Percentiles rank a stretch among this genome's conserved stretches.
phyloP scores from a whole-genome alignment of 495 filamentous ascomycete species.

The Baudoinia panamericana region DNA sequence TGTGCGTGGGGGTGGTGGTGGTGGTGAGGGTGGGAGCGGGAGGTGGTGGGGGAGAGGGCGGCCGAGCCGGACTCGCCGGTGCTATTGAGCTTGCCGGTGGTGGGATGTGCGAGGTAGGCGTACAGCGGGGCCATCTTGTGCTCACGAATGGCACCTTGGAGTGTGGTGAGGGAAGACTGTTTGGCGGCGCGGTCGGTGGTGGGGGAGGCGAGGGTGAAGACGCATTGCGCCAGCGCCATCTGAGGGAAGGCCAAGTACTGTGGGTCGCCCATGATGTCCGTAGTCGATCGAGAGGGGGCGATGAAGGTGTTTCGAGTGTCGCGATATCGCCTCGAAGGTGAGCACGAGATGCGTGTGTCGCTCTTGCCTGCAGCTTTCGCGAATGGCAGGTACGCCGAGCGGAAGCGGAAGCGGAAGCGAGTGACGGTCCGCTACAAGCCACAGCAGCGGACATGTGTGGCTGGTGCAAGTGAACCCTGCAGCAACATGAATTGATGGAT shows the following conservation, averaged over 20 bases:
- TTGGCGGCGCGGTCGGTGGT: conserved; percentile 52
- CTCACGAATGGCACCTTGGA: conserved; percentile 86
- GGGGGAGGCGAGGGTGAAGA: conserved; percentile 92
- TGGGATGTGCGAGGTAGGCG: conserved; percentile 83
- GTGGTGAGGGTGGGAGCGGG: conserved; percentile 1
- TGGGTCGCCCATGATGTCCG: conserved; percentile 91
- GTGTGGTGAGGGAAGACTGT: conserved; percentile 62
- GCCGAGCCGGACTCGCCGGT: conserved; percentile 47
- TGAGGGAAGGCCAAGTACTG: conserved; percentile 92
- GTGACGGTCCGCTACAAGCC: too few species aligned
- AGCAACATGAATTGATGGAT: too few species aligned
- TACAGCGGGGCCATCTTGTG: conserved; percentile 97
- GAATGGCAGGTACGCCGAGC: not conserved
- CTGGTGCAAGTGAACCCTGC: not conserved
- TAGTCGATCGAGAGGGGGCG: too few species aligned
- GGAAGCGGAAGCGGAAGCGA: not conserved
- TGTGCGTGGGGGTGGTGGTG: too few species aligned
- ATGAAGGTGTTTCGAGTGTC: too few species aligned
- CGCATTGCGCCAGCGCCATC: conserved; percentile 83
- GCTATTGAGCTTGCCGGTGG: conserved; percentile 77
- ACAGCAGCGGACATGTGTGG: too few species aligned
- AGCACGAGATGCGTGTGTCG: too few species aligned
- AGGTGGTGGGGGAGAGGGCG: conserved; percentile 2
- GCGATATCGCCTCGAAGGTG: too few species aligned
- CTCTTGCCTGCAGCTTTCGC: not conserved